Conservation (phyloP, 805 yeast genomes). For the Torulaspora indica region DNA sequence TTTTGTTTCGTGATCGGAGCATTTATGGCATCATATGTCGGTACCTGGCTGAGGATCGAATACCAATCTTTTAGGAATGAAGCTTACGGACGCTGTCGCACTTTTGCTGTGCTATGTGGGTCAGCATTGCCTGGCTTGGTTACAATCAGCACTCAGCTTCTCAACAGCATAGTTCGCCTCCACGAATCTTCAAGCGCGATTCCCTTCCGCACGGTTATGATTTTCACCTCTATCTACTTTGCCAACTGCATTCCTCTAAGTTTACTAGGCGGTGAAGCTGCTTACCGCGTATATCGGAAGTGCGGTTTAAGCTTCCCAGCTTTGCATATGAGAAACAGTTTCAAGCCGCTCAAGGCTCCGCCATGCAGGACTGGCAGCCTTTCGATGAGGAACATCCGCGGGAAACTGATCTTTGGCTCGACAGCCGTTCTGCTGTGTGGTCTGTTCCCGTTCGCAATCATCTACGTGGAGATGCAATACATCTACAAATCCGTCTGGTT, state of each 20-base stretch:
- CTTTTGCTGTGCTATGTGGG: conserved; percentile 44
- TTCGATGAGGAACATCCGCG: background rate
- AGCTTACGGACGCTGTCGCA: conserved; percentile 9
- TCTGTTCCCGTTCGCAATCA: conserved; percentile 68
- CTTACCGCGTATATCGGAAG: conserved; percentile 10
- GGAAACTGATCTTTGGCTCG: conserved; percentile 2
- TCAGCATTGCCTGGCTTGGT: conserved; percentile 46
- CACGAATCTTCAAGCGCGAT: conserved; percentile 68
- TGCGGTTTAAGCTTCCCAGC: conserved; percentile 1
- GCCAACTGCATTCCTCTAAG: conserved; percentile 72
- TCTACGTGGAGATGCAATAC: conserved; percentile 72
- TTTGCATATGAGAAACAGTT: conserved; percentile 3
- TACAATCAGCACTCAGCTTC: conserved; percentile 46
- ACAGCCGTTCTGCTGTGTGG: conserved; percentile 48
- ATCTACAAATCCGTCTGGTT: conserved; percentile 75
- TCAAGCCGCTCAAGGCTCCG: conserved; percentile 22
- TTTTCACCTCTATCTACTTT: conserved; percentile 54
- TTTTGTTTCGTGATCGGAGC: conserved; percentile 65
- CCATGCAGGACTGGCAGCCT: background rate
- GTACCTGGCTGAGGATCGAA: conserved; percentile 49
- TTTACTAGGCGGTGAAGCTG: conserved; percentile 55
- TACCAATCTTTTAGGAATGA: conserved; percentile 25
- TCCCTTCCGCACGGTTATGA: conserved; percentile 70
- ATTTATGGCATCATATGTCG: conserved; percentile 66
- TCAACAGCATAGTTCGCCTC: conserved; percentile 72